phyloP scores from a whole-genome alignment of 371 early-diverging fungal species.

The Mucor sp. region DNA sequence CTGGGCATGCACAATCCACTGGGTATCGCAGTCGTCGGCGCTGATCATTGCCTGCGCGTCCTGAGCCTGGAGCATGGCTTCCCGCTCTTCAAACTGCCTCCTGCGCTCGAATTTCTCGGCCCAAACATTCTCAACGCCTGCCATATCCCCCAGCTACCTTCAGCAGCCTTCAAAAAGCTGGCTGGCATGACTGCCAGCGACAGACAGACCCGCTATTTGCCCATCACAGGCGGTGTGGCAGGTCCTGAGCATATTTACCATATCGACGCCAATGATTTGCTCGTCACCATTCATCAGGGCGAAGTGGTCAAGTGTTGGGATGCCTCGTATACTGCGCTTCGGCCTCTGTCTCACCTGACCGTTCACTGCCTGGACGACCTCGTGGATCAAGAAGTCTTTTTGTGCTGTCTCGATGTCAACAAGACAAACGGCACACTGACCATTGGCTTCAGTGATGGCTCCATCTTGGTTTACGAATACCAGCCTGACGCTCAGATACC shows the following conservation, averaged over 20 bases:
- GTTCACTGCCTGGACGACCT: conserved; percentile 26
- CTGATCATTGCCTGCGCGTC: conserved; percentile 35
- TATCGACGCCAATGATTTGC: conserved; percentile 47
- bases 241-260: conserved; percentile 46
- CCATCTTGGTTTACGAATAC: conserved; percentile 30
- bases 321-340: conserved; percentile 48
- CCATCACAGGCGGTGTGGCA: conserved; percentile 51
- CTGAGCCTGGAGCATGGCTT: conserved; percentile 38
- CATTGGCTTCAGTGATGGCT: conserved; percentile 44
- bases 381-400: conserved; percentile 15
- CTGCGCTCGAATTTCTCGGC: conserved; percentile 47
- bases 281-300: conserved; percentile 52
- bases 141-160: conserved; percentile 29
- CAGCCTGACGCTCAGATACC: neutral
- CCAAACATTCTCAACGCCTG: conserved; percentile 43
- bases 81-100: conserved; percentile 42
- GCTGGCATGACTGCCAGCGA: conserved; percentile 10
- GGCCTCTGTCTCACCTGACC: conserved; percentile 52
- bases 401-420: conserved; percentile 44
- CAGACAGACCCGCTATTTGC: conserved; percentile 35
- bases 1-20: conserved; percentile 47
- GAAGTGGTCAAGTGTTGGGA: conserved; percentile 58
- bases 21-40: conserved; percentile 43
- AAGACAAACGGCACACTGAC: conserved; percentile 27
- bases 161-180: conserved; percentile 26